phyloP scores from a whole-genome alignment of 1,139 yeast species.

The Yamadazyma jaroonii region DNA sequence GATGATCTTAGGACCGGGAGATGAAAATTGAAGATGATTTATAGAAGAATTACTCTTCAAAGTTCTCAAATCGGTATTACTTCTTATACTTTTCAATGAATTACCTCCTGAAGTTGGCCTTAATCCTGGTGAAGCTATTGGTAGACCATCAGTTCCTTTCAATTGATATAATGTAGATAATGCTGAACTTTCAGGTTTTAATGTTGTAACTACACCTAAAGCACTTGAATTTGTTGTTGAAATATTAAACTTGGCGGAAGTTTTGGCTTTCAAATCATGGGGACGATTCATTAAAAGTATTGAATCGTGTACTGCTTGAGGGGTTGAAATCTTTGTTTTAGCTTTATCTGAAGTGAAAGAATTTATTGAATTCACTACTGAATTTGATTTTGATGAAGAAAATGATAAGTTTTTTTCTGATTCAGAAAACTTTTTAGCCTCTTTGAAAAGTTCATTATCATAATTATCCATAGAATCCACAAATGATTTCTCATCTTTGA shows the following conservation, averaged over 20 bases:
- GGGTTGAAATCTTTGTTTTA: constrained; percentile 3
- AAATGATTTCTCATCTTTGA: constrained; percentile 29
- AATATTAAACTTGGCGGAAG: constrained; percentile 16
- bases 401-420: constrained; percentile 6
- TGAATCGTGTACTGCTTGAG: constrained; percentile 13
- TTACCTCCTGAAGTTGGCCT: constrained; percentile 8
- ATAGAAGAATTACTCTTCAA: constrained; percentile 1
- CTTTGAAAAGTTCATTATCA: constrained; percentile 53
- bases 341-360: neutral
- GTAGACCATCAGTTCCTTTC: constrained; percentile 29
- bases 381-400: neutral
- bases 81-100: constrained; percentile 13
- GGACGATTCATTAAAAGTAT: constrained; percentile 11
- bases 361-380: neutral
- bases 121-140: constrained; percentile 6
- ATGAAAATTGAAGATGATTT: neutral
- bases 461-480: constrained; percentile 56
- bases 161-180: constrained; percentile 39
- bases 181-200: constrained; percentile 32
- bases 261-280: constrained; percentile 9
- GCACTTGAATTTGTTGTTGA: constrained; percentile 34
- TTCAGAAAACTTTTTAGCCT: constrained; percentile 11
- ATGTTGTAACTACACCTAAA: constrained; percentile 36
- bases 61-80: constrained; percentile 3
- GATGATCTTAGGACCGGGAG: constrained; percentile 10